Conservation (phyloP, 305 asterid genomes). For the Andrographis paniculata region DNA sequence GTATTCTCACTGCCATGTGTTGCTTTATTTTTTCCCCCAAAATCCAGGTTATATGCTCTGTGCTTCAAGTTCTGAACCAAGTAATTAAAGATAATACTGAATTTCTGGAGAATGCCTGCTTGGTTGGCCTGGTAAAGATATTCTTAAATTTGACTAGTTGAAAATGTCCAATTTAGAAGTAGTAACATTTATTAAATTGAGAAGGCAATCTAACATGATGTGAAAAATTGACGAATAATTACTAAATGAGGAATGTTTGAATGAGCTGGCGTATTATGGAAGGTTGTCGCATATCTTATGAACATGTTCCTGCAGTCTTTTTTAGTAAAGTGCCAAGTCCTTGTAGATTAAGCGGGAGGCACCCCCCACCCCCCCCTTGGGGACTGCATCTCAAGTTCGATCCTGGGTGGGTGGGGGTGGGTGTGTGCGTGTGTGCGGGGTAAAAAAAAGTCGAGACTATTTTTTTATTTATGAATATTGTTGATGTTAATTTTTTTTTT, state of each 20-base stretch:
- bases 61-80: slow-evolving; percentile 88
- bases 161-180: background rate
- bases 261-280: background rate
- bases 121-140: slow-evolving; percentile 88
- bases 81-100: slow-evolving; percentile 87
- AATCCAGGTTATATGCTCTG: slow-evolving; percentile 78
- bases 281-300: slow-evolving; percentile 6
- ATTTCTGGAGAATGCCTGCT: slow-evolving; percentile 97
- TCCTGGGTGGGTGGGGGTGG: too few relatives aligned
- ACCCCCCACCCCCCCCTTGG: too few relatives aligned
- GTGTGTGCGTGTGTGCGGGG: too few relatives aligned
- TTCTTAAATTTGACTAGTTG: slow-evolving; percentile 15
- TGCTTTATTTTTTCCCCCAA: slow-evolving; percentile 14
- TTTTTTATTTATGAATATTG: too few relatives aligned
- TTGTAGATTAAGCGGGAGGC: too few relatives aligned
- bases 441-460: too few relatives aligned
- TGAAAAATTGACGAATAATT: background rate
- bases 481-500: too few relatives aligned
- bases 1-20: slow-evolving; percentile 19
- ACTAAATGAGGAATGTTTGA: background rate
- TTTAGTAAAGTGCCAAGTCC: too few relatives aligned
- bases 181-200: too few relatives aligned
- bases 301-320: too few relatives aligned
- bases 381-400: too few relatives aligned
- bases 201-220: background rate